Evolutionary conservation across 2,329 filamentous ascomycete genomes (phyloP).

Genomic region (Microascus cirrosus): DNA sequence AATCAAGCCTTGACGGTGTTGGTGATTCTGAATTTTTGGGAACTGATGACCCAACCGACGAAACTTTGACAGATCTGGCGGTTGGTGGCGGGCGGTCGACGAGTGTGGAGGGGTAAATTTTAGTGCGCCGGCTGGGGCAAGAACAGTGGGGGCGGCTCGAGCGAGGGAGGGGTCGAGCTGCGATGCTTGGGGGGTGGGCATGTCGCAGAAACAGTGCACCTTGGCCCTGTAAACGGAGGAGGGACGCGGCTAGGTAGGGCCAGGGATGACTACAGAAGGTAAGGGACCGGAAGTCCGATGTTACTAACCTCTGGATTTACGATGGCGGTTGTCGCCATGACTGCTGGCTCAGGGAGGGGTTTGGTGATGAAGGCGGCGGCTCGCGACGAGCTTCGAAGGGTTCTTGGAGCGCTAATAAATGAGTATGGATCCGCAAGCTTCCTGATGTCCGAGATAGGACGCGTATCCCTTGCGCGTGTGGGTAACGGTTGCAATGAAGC

Average conservation of each 20-base stretch:
- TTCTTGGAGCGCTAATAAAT: not conserved
- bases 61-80: not conserved
- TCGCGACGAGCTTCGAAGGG: not conserved
- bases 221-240: not conserved
- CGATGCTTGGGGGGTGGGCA: not conserved
- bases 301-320: not conserved
- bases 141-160: not conserved
- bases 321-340: not conserved
- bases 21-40: not conserved
- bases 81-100: not conserved
- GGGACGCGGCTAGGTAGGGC: not conserved
- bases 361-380: not conserved
- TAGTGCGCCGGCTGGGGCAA: not conserved
- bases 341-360: not conserved
- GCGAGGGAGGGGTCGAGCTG: not conserved
- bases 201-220: not conserved
- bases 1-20: not conserved
- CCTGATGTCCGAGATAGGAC: not conserved
- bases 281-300: not conserved
- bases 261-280: not conserved
- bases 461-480: not conserved
- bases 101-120: not conserved
- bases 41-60: not conserved
- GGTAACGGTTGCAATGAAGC: not conserved
- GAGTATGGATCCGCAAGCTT: not conserved